Evolutionary conservation across 495 filamentous ascomycete species (phyloP).

Genomic region (Melanomma pulvis-pyrius): DNA sequence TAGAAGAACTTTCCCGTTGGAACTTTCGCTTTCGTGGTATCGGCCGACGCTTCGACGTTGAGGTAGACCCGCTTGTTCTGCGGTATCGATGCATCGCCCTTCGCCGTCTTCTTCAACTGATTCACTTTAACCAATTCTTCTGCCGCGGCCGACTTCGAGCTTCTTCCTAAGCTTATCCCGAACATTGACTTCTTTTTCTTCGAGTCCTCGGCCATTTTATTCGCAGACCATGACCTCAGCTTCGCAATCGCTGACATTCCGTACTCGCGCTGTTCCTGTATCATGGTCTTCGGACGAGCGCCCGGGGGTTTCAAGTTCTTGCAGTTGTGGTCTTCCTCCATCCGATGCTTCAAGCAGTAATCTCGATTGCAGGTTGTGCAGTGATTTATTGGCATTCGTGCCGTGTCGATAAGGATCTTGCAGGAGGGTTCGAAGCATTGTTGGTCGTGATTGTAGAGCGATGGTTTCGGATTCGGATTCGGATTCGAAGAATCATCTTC

Average conservation of each 20-base stretch:
- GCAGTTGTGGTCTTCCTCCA: slow-evolving; percentile 89
- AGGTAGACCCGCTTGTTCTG: slow-evolving; percentile 81
- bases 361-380: slow-evolving; percentile 77
- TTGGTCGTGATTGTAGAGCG: slow-evolving; percentile 60
- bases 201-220: slow-evolving; percentile 35
- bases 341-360: slow-evolving; percentile 91
- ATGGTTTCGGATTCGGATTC: slow-evolving; percentile 50
- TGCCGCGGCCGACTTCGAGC: slow-evolving; percentile 30
- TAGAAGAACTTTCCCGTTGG: slow-evolving; percentile 74
- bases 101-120: slow-evolving; percentile 73
- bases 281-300: slow-evolving; percentile 52
- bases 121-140: slow-evolving; percentile 61
- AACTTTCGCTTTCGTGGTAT: slow-evolving; percentile 66
- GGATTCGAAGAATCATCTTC: neutral
- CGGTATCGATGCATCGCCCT: slow-evolving; percentile 81
- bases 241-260: slow-evolving; percentile 64
- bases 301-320: slow-evolving; percentile 68
- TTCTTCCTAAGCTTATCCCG: slow-evolving; percentile 12
- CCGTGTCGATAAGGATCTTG: slow-evolving; percentile 83
- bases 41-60: slow-evolving; percentile 81
- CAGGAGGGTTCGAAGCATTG: slow-evolving; percentile 76
- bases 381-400: slow-evolving; percentile 74
- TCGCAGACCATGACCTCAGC: slow-evolving; percentile 64
- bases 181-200: slow-evolving; percentile 53
- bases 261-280: slow-evolving; percentile 50